Conservation (phyloP, 1,284 basidiomycete species). For the Sporisorium graminicola region DNA sequence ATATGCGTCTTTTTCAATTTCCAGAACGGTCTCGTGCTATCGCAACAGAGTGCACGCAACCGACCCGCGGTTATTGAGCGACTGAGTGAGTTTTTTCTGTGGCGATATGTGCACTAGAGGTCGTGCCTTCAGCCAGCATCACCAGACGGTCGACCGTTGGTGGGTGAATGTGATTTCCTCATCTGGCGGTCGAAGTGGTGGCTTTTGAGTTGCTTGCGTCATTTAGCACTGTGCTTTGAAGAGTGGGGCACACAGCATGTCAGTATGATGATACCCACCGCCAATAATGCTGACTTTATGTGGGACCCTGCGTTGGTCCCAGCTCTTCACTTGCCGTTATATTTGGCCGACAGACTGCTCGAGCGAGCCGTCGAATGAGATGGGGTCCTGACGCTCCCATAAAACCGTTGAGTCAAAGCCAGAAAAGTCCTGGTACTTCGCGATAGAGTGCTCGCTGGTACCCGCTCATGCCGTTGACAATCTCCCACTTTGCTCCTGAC, state of each 20-base stretch:
- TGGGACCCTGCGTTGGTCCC: not conserved
- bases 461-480: not conserved
- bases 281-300: too few species aligned
- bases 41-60: too few species aligned
- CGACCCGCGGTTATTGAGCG: too few species aligned
- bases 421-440: too few species aligned
- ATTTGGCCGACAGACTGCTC: not conserved
- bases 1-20: not conserved
- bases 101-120: not conserved
- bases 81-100: too few species aligned
- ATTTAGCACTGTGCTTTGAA: not conserved
- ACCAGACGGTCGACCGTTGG: not conserved
- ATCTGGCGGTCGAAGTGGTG: not conserved
- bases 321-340: not conserved
- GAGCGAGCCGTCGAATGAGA: not conserved
- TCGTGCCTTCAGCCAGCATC: not conserved
- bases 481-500: too few species aligned
- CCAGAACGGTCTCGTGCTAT: not conserved
- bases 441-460: not conserved
- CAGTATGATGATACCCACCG: too few species aligned
- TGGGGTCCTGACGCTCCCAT: not conserved
- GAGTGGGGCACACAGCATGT: not conserved
- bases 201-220: not conserved
- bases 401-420: not conserved
- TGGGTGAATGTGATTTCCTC: not conserved